Evolutionary conservation across 2,329 filamentous ascomycete genomes (phyloP).

Genomic region (Parascedosporium putredinis): DNA sequence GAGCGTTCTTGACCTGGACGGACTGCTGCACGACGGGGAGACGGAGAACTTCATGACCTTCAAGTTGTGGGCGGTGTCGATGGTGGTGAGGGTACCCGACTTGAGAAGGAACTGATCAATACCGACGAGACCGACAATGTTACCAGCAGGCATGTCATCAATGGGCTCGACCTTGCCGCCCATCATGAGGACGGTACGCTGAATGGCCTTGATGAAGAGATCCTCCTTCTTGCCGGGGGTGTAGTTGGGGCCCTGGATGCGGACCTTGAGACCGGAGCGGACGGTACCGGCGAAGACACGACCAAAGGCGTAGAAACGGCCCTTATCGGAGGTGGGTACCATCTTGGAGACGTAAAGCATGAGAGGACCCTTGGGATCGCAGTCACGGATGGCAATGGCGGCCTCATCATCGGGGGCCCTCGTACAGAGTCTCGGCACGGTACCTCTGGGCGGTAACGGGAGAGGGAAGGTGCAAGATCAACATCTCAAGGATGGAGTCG

Average conservation of each 20-base stretch:
- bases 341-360: slow-evolving; percentile 99
- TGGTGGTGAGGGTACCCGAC: slow-evolving; percentile 97
- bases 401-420: slow-evolving; percentile 88
- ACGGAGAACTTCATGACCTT: slow-evolving; percentile 99
- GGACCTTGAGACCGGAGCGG: slow-evolving; percentile 96
- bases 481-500: slow-evolving; percentile 98
- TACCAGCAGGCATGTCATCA: slow-evolving; percentile 97
- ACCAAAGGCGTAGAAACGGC: slow-evolving; percentile 99
- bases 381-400: slow-evolving; percentile 95
- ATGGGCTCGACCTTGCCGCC: slow-evolving; percentile 98
- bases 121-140: slow-evolving; percentile 99
- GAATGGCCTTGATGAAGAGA: slow-evolving; percentile 97
- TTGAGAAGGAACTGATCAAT: slow-evolving; percentile 99
- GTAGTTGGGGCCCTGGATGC: slow-evolving; percentile 99
- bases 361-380: slow-evolving; percentile 93
- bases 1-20: slow-evolving; percentile 99
- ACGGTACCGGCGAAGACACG: slow-evolving; percentile 99
- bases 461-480: slow-evolving; percentile 98
- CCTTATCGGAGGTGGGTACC: slow-evolving; percentile 99
- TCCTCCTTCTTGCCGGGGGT: slow-evolving; percentile 96
- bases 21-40: slow-evolving; percentile 95
- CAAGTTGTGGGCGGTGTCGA: slow-evolving; percentile 96
- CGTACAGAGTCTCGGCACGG: slow-evolving; percentile 97
- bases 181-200: slow-evolving; percentile 99
- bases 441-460: slow-evolving; percentile 93